Evolutionary conservation across 257 asterid genomes (phyloP), one percentile per base, ranked within the genome.

Genomic region (Plantago major): DNA sequence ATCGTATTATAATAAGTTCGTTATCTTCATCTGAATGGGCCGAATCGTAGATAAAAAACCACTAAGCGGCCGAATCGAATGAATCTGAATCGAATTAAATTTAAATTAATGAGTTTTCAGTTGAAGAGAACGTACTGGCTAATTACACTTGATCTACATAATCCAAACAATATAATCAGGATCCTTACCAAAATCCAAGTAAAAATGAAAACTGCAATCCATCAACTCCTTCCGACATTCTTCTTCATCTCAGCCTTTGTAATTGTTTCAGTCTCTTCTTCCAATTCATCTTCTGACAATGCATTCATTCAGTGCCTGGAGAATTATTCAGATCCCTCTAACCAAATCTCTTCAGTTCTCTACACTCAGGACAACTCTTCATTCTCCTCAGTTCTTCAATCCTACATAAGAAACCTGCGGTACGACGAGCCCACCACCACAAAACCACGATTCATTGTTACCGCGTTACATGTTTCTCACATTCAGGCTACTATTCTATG

Each of bases 391-490:
- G 64, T 75, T 50, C 68, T 75, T 11, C 74, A 54, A 12, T 56
- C 55, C 40, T 81, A 63, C 52, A 62, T 67, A 7, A 48, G 81
- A 54, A 81, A 81, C 45, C 80, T 55, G 19, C 74, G 81, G 11
- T 78, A 59, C 62, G 79, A 74, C 38, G 56, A 50, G 3, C 51
- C 81, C 22, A 16, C 72, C 2, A 64, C 75, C n/a, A 70, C 72
- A 0, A 78, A 82, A 60, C 84, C 88, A 6, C 69, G 22, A 17
- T 58, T 78, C 54, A 79, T 82, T 2, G 28, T 82, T 58, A 70
- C 84, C 11, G 74, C 82, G 0, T 15, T 40, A 1, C 60, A 63
- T 26, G 76, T 67, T 4, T 62, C 78, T 10, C 87, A 78, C 46
- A 56, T 81, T 14, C 69, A 77, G 33, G 75, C 78, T 0, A 49